Evolutionary conservation across 257 asterid species (phyloP).

Genomic region (Plantago major): DNA sequence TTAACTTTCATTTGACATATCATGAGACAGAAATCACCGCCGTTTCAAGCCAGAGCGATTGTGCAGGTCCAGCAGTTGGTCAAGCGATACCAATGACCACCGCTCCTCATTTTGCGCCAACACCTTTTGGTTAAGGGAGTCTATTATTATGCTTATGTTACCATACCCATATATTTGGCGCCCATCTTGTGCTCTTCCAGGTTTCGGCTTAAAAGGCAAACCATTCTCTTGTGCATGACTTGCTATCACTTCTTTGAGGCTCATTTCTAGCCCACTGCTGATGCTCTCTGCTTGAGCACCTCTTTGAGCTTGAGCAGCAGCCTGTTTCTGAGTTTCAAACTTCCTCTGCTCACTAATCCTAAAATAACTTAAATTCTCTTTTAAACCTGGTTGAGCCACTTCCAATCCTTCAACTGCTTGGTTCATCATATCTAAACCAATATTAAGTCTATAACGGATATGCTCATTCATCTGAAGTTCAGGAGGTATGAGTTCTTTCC

Average conservation of each 20-base stretch:
- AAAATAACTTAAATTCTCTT: conserved; percentile 64
- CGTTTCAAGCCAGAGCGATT: conserved; percentile 46
- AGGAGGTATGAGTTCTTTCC: conserved; percentile 74
- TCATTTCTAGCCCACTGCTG: conserved; percentile 44
- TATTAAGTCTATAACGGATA: conserved; percentile 47
- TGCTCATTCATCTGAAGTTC: conserved; percentile 78
- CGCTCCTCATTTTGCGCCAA: conserved; percentile 64
- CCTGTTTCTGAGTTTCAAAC: conserved; percentile 74
- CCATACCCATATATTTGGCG: conserved; percentile 86
- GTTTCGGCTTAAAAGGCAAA: conserved; percentile 57
- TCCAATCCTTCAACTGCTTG: conserved; percentile 83
- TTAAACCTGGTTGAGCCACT: conserved; percentile 74
- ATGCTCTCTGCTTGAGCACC: conserved; percentile 21
- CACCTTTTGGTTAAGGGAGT: conserved; percentile 64
- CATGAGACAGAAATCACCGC: conserved; percentile 21
- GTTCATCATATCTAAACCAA: conserved; percentile 78
- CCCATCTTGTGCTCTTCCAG: conserved; percentile 83
- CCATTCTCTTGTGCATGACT: conserved; percentile 51
- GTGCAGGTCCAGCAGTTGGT: conserved; percentile 73
- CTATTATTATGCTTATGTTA: conserved; percentile 60
- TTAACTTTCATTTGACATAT: neutral
- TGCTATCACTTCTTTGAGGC: conserved; percentile 53
- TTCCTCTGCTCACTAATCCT: conserved; percentile 73
- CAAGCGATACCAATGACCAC: conserved; percentile 71
- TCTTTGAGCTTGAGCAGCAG: conserved; percentile 62